Base-by-base conservation (phyloP, 2,329 filamentous ascomycete species). In the Xylaria hypoxylon region DNA sequence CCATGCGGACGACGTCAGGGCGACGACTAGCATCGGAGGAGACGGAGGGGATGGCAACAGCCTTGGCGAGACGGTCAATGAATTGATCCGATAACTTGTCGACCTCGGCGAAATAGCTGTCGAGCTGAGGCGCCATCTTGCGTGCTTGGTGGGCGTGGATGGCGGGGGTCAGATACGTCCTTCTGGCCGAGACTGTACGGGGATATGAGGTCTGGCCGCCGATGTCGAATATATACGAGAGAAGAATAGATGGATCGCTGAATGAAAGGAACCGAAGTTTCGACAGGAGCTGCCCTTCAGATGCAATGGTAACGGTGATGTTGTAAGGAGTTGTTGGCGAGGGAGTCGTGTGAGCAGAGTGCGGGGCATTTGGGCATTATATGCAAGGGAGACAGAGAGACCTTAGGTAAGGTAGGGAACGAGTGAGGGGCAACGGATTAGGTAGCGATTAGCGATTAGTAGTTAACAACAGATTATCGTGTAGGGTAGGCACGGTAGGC, bases 1-100 rank as follows among this genome's bases (percentile, higher is more conserved):
- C 96, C 96, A 99, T 99, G 84, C 91, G 93, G 77, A 99, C 89
- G 69, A 99, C 96, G 86, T 99, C 94, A 62, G 90, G 90, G 67
- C 96, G 90, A 77, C 93, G 90, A 73, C 91, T 90, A 77, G 96
- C 93, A 70, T 97, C 94, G 53, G 95, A 92, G 38, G 95, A 98
- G 78, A 99, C 67, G 70, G 96, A 99, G 22, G 96, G 96, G 75
- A 99, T 99, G 59, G 94, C 95, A 67, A 99, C 96, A 61, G 96
- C 96, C 81, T 94, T 89, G 77, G 92, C 88, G 67, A 99, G 89
- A 74, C 95, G 91, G 75, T 96, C 91, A 80, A 97, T 96, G 83
- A 97, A 97, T 77, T 88, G 85, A 72, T 90, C 87, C 57, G 93
- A 87, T 75, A 94, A 85, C 78, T 82, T 83, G 81, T 97, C 94